Evolutionary conservation across 169 alveolate genomes (phyloP), one percentile per base, ranked within the genome.

Genomic region (Plasmodium billcollinsi): DNA sequence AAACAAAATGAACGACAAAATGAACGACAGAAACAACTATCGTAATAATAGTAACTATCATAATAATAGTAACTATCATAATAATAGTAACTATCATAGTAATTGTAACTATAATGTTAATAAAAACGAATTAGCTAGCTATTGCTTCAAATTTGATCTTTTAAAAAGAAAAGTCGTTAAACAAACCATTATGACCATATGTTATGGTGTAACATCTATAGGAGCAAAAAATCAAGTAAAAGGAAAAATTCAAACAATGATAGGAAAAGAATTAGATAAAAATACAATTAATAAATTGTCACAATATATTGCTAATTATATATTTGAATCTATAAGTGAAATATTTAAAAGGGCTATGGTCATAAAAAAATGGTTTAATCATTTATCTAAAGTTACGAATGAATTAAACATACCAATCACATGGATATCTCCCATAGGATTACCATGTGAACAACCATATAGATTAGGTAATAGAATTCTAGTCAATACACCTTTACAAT

Each of bases 121-220:
- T 21, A 56, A 56, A 14, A 56, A 56, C 24, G 21, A 15, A 11
- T 56, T 15, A 15, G 98, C 97, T 15, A 72, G 92, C 11, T 72
- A 93, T 39, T 95, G 98, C 56, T 63, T 94, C 54, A 74, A 92
- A 74, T 80, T 80, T 66, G 97, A 97, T 21, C 58, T 97, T 26
- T 94, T 98, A 65, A 94, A 94, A 88, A 89, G 99, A 21, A 97
- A 96, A 73, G 97, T 97, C n/a, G 98, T 98, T 52, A 98, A 98
- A 91, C 99, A 98, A 95, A 98, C 99, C n/a, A 99, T 98, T 21
- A 98, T 98, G 99, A 98, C 99, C 43, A 97, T 98, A 24, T 98
- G 99, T 47, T 98, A 98, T 89, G 99, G 99, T 6, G 99, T 98
- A 12, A 98, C 99, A 1, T 95, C 98, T 14, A 94, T 97, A 14